phyloP scores from a whole-genome alignment of 306 rosid species.

The Vigna angularis region DNA sequence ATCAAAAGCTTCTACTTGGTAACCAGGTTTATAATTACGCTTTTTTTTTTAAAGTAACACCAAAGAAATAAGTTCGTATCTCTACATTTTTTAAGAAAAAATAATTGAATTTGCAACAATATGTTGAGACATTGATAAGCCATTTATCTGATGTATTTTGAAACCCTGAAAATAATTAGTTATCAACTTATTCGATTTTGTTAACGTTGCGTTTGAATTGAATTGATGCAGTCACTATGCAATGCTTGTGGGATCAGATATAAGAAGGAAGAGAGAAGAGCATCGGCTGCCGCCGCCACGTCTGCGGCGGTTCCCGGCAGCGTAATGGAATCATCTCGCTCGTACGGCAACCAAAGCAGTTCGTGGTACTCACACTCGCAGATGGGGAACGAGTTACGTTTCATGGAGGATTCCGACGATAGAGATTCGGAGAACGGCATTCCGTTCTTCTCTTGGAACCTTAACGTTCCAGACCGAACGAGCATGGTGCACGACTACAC shows the following conservation, averaged over 20 bases:
- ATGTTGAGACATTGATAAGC: background rate
- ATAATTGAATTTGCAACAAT: too few relatives aligned
- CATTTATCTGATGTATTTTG: background rate
- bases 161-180: too few relatives aligned
- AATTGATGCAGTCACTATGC: constrained; percentile 78
- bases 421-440: constrained; percentile 58
- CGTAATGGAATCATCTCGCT: constrained; percentile 44
- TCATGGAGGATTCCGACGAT: constrained; percentile 58
- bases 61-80: background rate
- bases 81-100: background rate
- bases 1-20: background rate
- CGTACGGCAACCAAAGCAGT: constrained; percentile 44
- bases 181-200: background rate
- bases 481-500: constrained; percentile 84
- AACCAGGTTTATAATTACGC: background rate
- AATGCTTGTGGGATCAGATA: constrained; percentile 98
- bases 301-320: constrained; percentile 37
- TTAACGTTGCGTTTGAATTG: background rate
- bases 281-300: constrained; percentile 62
- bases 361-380: constrained; percentile 64
- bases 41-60: too few relatives aligned
- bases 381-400: constrained; percentile 60
- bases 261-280: constrained; percentile 94
- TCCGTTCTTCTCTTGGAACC: constrained; percentile 88
- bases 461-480: constrained; percentile 80